A percentile compares a stretch with the other conserved stretches of the same genome.
Conservation (phyloP, 768 basidiomycete species). For the Suillus americanus region DNA sequence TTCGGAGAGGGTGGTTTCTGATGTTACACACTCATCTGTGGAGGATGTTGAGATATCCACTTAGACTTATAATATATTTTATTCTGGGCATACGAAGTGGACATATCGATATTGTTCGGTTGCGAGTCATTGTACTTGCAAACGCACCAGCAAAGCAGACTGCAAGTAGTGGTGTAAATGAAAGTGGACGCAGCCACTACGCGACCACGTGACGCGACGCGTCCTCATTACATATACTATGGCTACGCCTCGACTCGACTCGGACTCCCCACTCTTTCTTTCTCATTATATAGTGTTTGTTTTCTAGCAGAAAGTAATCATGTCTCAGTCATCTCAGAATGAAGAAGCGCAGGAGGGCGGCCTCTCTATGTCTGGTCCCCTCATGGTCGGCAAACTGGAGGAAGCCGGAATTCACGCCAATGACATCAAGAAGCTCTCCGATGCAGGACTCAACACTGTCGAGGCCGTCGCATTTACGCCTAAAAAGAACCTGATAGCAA, state of each 20-base stretch:
- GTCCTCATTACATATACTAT: slow-evolving; percentile 13
- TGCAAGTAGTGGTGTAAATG: not conserved
- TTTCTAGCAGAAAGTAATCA: slow-evolving; percentile 7
- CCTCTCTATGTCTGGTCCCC: slow-evolving; percentile 68
- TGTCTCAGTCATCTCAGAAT: slow-evolving; percentile 52
- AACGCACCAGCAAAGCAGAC: not conserved
- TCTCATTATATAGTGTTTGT: not conserved
- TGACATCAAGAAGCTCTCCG: slow-evolving; percentile 93
- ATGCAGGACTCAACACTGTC: slow-evolving; percentile 90
- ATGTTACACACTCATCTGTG: not conserved
- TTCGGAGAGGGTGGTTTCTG: slow-evolving; percentile 11
- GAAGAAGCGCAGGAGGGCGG: slow-evolving; percentile 47
- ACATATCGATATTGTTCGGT: not conserved
- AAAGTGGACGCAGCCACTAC: slow-evolving; percentile 5
- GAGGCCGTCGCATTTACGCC: slow-evolving; percentile 97
- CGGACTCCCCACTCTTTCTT: not conserved
- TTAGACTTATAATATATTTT: slow-evolving; percentile 1
- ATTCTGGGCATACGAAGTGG: not conserved
- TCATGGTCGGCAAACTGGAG: slow-evolving; percentile 81
- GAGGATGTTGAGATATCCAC: not conserved
- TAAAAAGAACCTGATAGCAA: slow-evolving; percentile 85
- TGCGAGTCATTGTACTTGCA: not conserved
- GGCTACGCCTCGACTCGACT: not conserved
- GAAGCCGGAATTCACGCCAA: slow-evolving; percentile 87
- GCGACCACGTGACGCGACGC: slow-evolving; percentile 34